Base-by-base conservation (phyloP, 257 asterid genomes). In the Paulownia fortunei region DNA sequence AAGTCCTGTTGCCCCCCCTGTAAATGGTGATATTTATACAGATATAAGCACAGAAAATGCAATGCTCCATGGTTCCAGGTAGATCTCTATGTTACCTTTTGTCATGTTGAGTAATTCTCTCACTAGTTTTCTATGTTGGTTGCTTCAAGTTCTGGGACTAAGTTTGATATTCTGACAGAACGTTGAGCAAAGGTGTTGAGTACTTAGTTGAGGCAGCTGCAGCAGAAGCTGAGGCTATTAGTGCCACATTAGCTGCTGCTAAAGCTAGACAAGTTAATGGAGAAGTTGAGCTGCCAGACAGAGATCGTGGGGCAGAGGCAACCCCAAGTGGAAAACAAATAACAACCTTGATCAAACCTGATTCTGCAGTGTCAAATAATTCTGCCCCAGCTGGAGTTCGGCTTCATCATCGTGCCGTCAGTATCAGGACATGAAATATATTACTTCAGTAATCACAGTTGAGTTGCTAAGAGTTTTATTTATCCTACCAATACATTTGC, bases 181-280 rank as follows among this genome's bases (percentile, higher is more conserved):
- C 90, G 74, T 82, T 82, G 70, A 92, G 91, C 84, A 91, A 92
- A 88, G 98, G 98, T 80, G 94, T 91, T 21, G 97, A 92, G 58
- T 94, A 90, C 86, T 88, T 94, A 80, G 98, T 94, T 85, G 97
- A 94, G 86, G 98, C 98, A 21, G 80, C 98, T 66, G 97, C 97
- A 8, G 98, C 98, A 34, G 98, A 94, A 88, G 98, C 98, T 74
- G 98, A 94, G 92, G 98, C 98, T 47, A 94, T 94, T 61, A 90
- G 85, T 85, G 97, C 97, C 42, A 84, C 98, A 69, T 76, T 94
- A 80, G 97, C 93, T 47, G 98, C 98, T 79, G 98, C 97, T 76
- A 94, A 94, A 89, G 98, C 97, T 80, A 90, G 97, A 51, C 93
- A 90, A 81, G 88, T 55, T 63, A 94, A 91, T 83, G 98, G 97